Base-by-base conservation (phyloP, 2,329 filamentous ascomycete genomes). In the Sporothrix protearum region DNA sequence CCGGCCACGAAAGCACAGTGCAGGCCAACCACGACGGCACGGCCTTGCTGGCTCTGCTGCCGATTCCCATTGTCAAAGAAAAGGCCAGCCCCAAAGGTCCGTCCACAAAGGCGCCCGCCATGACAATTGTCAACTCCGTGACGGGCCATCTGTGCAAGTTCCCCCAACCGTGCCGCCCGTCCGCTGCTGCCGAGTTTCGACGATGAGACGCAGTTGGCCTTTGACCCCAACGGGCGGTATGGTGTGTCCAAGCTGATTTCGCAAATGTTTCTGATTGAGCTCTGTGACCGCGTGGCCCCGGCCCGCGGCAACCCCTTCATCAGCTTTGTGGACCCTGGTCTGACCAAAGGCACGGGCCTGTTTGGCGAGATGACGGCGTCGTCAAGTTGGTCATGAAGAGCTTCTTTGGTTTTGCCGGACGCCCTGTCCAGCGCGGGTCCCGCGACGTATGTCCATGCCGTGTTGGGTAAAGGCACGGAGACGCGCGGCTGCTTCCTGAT, bases 61-160 rank as follows among this genome's bases (percentile, higher is more conserved):
- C 87, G 3, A 75, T 87, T 0, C 85, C 84, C 0, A 81, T 82
- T 39, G 77, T 87, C 22, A 47, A 53, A 19, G 57, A 66, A 14
- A 1, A 69, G 53, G 28, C 30, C 45, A 63, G 55, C 25, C 39
- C 19, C 25, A 30, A 51, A 49, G 61, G 61, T 1, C 25, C 69
- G 2, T 25, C 68, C 1, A 2, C 57, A 33, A 55, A 55, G 22
- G 22, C 66, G 0, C 42, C 67, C 30, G 19, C 74, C 1, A 68
- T 78, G 8, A 77, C 75, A 76, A 63, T 63, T 61, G 71, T 76
- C 71, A 75, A 73, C 67, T 76, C 77, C 1, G 73, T 74, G 5
- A 72, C 75, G n/a, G 73, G 72, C 1, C 75, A 76, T 12, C 74
- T 76, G 2, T 74, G 71, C 2, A 69, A 71, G 16, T 61, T 78